phyloP scores from a whole-genome alignment of 768 basidiomycete species.

The Lactarius indigo region DNA sequence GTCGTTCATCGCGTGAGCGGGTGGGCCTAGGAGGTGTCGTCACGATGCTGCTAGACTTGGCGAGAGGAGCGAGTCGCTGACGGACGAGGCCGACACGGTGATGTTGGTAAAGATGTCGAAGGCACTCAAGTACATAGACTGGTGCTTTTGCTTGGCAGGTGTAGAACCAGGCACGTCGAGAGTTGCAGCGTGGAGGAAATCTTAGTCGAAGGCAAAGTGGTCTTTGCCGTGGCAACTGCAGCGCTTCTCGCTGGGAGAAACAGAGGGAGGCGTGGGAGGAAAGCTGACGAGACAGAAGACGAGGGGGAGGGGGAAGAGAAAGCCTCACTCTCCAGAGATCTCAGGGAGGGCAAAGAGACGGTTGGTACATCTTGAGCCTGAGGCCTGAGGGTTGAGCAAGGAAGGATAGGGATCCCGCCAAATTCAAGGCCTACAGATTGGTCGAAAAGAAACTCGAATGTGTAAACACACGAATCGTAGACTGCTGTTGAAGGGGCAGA shows the following conservation, averaged over 20 bases:
- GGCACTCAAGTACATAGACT: conserved; percentile 6
- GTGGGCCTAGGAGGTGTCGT: background rate
- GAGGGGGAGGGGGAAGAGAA: conserved; percentile 22
- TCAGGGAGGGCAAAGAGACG: conserved; percentile 32
- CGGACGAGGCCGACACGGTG: conserved; percentile 26
- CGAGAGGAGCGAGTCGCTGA: conserved; percentile 5
- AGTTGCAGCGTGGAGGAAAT: conserved; percentile 3
- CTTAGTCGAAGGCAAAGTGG: conserved; percentile 22
- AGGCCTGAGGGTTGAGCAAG: no score
- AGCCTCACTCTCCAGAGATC: conserved; percentile 29
- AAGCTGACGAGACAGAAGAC: conserved; percentile 1
- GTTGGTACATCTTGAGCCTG: conserved; percentile 29
- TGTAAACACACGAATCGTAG: no score
- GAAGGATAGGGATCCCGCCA: no score
- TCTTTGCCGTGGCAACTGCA: conserved; percentile 27
- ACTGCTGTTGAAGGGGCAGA: no score
- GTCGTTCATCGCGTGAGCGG: background rate
- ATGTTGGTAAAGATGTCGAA: conserved; percentile 21
- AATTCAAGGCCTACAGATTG: background rate
- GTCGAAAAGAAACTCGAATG: no score
- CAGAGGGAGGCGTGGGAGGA: conserved; percentile 15
- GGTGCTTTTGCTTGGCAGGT: background rate
- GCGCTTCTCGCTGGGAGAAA: conserved; percentile 17
- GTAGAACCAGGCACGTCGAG: conserved; percentile 3
- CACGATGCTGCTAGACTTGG: background rate